phyloP scores from a whole-genome alignment of 352 stramenopile species.

The Phytopythium boreale region DNA sequence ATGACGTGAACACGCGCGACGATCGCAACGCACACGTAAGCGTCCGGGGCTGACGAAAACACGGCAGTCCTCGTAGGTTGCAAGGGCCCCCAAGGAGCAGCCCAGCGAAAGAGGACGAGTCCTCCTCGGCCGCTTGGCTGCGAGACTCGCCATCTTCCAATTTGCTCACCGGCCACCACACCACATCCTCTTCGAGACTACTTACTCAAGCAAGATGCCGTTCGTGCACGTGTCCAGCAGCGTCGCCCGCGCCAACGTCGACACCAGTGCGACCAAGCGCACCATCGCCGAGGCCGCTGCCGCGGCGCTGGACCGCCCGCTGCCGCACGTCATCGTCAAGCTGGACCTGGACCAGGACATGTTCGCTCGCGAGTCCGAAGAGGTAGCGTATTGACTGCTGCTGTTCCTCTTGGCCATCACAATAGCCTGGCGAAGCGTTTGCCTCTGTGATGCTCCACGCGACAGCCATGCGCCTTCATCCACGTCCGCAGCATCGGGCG shows the following conservation, averaged over 20 bases:
- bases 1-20: neutral
- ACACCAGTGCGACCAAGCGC: slow-evolving; percentile 10
- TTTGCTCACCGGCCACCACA: neutral
- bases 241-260: slow-evolving; percentile 14
- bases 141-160: slow-evolving; percentile 7
- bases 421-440: neutral
- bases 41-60: neutral
- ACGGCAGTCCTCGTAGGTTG: neutral
- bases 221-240: slow-evolving; percentile 29
- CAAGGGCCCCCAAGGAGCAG: no score
- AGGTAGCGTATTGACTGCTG: slow-evolving; percentile 3
- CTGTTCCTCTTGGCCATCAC: neutral
- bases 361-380: slow-evolving; percentile 18
- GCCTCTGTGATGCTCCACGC: neutral
- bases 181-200: neutral
- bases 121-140: neutral
- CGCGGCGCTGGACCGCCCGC: slow-evolving; percentile 13
- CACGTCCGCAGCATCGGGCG: slow-evolving; percentile 24
- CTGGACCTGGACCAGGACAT: slow-evolving; percentile 24
- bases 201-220: slow-evolving; percentile 14
- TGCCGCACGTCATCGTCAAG: slow-evolving; percentile 17
- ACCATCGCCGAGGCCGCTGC: slow-evolving; percentile 19
- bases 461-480: slow-evolving; percentile 21
- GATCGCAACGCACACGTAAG: neutral
- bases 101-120: neutral